phyloP scores from a whole-genome alignment of 2,329 filamentous ascomycete genomes.

The Aspergillus niger region DNA sequence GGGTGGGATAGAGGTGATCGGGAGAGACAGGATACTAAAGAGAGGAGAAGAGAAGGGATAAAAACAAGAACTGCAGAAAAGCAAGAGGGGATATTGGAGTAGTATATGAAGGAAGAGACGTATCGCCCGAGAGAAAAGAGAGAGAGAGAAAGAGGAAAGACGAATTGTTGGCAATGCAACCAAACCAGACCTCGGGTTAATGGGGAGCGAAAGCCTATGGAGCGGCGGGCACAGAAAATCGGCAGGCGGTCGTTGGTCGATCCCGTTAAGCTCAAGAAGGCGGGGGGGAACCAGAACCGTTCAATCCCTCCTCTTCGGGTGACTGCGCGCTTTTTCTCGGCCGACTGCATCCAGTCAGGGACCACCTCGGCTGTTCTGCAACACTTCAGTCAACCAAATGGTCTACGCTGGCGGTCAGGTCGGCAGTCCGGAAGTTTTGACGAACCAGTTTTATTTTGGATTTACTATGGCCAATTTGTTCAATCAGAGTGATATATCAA shows the following conservation, averaged over 20 bases:
- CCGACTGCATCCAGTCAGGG: neutral
- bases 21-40: neutral
- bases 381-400: too few species aligned
- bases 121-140: neutral
- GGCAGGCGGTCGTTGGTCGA: neutral
- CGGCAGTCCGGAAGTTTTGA: too few species aligned
- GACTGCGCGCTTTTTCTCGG: neutral
- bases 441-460: too few species aligned
- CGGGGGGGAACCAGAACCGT: neutral
- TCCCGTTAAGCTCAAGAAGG: constrained; percentile 3
- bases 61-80: neutral
- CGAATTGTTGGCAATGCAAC: neutral
- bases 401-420: too few species aligned
- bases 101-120: too few species aligned
- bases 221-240: neutral
- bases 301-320: too few species aligned
- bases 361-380: too few species aligned
- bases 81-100: neutral
- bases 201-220: constrained; percentile 1
- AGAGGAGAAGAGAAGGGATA: neutral
- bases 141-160: neutral
- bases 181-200: neutral
- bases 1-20: neutral
- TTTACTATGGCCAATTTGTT: too few species aligned
- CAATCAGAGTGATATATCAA: too few species aligned